Evolutionary conservation across 148 eudicot species (phyloP).

Genomic region (Diospyros lotus): DNA sequence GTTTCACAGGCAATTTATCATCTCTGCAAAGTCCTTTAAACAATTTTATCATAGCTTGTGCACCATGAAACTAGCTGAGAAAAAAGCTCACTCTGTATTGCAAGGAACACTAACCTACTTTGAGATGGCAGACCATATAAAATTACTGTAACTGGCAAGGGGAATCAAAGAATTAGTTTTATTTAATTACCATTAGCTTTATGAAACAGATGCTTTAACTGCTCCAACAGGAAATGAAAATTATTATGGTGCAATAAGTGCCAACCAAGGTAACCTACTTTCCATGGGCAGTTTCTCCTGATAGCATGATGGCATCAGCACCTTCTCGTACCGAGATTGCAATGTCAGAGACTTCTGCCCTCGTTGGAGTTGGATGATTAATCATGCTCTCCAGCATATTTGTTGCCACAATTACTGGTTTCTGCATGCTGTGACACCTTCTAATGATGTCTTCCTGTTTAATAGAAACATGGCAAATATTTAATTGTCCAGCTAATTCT

Average conservation of each 20-base stretch:
- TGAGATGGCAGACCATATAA: background rate
- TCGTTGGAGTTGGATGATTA: conserved; percentile 86
- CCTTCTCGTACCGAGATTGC: conserved; percentile 98
- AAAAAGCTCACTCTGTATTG: background rate
- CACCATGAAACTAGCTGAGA: too few relatives aligned
- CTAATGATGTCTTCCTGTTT: conserved; percentile 82
- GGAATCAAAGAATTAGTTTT: background rate
- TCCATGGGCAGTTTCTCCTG: conserved; percentile 99
- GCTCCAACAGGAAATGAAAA: background rate
- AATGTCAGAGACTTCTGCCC: conserved; percentile 99
- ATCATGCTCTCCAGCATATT: conserved; percentile 99
- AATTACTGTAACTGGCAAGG: background rate
- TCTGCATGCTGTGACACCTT: conserved; percentile 79
- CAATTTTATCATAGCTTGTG: background rate
- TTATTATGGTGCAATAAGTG: background rate
- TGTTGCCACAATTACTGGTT: conserved; percentile 95
- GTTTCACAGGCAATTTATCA: background rate
- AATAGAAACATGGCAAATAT: conserved; percentile 12
- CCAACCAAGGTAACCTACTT: conserved; percentile 51
- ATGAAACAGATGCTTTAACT: background rate
- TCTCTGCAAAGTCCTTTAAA: background rate
- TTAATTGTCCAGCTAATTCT: background rate
- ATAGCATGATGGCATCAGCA: conserved; percentile 95
- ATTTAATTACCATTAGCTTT: background rate
- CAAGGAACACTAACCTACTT: background rate